Base-by-base conservation (phyloP, 768 basidiomycete genomes). In the Leccinum uliginosum region DNA sequence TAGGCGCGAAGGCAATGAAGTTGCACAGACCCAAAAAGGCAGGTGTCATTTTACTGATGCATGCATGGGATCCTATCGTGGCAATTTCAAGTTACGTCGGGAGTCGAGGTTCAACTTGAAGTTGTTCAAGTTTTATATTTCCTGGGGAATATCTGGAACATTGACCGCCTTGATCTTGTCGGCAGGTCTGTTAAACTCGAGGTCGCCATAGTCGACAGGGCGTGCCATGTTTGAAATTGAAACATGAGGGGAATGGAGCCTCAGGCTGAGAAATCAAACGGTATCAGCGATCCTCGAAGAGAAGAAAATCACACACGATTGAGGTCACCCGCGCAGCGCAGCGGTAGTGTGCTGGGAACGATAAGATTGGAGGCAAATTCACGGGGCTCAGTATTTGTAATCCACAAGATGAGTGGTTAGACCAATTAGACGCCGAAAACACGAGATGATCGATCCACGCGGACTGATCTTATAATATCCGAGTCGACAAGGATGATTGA, bases 161-260 rank as follows among this genome's bases (percentile, higher is more conserved):
- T 74, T 71, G 54, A 77, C 64, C 0, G 74, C 71, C 54, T 78
- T 77, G 59, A 77, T 74, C 45, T 73, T 72, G 32, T 67, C 61
- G 4, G 73, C 73, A 0, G 75, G 74, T 48, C 71, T 64, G n/a
- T 72, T 69, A 49, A 69, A 76, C 34, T 71, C 54, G 34, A 75
- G 68, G 45, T 69, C 60, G 15, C 64, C 61, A 53, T 73, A 74
- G 40, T 74, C 65, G 35, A 70, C 38, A 17, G 61, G 59, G 35
- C 30, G n/a, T 8, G 57, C 12, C 68, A 71, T 71, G 53, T 4
- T 50, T 19, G 46, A 49, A 14, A n/a, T n/a, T n/a, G n/a, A n/a
- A 30, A 55, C 14, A 27, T 50, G 53, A 46, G 38, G 45, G 50
- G 27, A 34, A 50, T 6, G 34, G n/a, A n/a, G n/a, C n/a, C 3